Evolutionary conservation across 441 rosid species (phyloP), one percentile per base, ranked within the genome.

Genomic region (Pelargonium exstipulatum): DNA sequence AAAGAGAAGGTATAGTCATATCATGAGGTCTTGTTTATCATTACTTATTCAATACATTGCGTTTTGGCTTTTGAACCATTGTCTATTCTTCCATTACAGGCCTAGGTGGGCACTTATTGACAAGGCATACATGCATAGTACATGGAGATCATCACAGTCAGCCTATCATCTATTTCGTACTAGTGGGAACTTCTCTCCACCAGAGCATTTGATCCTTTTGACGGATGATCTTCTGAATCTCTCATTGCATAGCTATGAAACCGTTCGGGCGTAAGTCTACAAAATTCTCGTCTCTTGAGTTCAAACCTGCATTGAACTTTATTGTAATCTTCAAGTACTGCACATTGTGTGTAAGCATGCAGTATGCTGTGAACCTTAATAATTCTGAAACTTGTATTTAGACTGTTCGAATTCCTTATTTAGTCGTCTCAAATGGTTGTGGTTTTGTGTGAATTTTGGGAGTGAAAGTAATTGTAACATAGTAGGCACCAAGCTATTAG

Each of bases 51-150:
- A 13, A 16, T 48, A 66, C 69, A 66, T 71, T 63, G 55, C 61
- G 35, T 37, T 60, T 65, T 70, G 55, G 49, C 22, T 26, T 32
- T 60, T 57, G 55, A 42, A 48, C 9, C 74, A 66, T 48, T 74
- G 79, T 70, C 37, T 43, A 35, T 69, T 71, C 43, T 73, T 72
- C 72, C 62, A 55, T 74, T 83, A 61, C 85, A 96, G 99, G 87
- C 99, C 99, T 73, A 83, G 96, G 77, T 92, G 99, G 99, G 98
- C 99, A 66, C 91, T 88, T 73, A 84, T 96, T 64, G 99, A 96
- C 83, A 92, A 90, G 79, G 91, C 96, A 66, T 90, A 87, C 85
- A 91, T 92, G 99, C 99, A 96, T 83, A 86, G 76, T 80, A 88
- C 96, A 48, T 96, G 99, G 99, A 90, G 98, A 70, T 86, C 98